Percentiles rank a stretch among this genome's conserved stretches.
These are phyloP conservation scores for Coprinellus micaceus DNA, from an alignment of 768 basidiomycete genomes.

Conservation along the genomic window DNA sequence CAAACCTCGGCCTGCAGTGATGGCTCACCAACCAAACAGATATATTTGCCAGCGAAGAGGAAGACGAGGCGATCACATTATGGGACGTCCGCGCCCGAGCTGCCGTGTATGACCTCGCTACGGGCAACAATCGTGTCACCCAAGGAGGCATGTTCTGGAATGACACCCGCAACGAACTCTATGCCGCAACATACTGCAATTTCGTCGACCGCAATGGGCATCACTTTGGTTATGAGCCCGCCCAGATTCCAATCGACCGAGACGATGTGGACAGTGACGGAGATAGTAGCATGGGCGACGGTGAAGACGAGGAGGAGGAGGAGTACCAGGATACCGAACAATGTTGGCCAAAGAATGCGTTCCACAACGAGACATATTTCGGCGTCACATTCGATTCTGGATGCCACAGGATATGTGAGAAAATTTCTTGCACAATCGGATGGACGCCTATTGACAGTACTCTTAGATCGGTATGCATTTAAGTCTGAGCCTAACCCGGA, in stretches of 20 bases:
- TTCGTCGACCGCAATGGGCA: conserved; percentile 23
- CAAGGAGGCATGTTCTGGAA: conserved; percentile 34
- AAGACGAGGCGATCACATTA: conserved; percentile 31
- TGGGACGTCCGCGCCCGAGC: conserved; percentile 39
- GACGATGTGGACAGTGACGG: conserved; percentile 20
- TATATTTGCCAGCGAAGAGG: conserved; percentile 28
- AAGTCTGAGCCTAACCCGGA: conserved; percentile 11
- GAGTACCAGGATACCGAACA: too few relatives aligned
- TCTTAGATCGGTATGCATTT: conserved; percentile 13
- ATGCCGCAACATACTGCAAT: conserved; percentile 31
- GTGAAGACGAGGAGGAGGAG: conserved; percentile 7
- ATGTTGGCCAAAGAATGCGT: conserved; percentile 29
- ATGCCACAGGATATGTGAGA: conserved; percentile 32
- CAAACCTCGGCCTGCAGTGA: too few relatives aligned
- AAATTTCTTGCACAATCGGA: conserved; percentile 5
- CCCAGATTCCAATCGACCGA: conserved; percentile 7
- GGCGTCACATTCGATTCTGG: conserved; percentile 35
- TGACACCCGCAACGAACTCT: conserved; percentile 22
- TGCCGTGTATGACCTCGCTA: conserved; percentile 39
- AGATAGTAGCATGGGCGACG: conserved; percentile 13
- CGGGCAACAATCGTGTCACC: conserved; percentile 43
- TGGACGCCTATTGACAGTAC: neutral
- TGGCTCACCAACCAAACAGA: too few relatives aligned
- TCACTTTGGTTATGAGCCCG: conserved; percentile 16
- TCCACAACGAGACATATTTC: conserved; percentile 24